These are phyloP conservation scores for Penicillium glabrum DNA, from an alignment of 2,329 filamentous ascomycete species.

Conservation along the genomic window DNA sequence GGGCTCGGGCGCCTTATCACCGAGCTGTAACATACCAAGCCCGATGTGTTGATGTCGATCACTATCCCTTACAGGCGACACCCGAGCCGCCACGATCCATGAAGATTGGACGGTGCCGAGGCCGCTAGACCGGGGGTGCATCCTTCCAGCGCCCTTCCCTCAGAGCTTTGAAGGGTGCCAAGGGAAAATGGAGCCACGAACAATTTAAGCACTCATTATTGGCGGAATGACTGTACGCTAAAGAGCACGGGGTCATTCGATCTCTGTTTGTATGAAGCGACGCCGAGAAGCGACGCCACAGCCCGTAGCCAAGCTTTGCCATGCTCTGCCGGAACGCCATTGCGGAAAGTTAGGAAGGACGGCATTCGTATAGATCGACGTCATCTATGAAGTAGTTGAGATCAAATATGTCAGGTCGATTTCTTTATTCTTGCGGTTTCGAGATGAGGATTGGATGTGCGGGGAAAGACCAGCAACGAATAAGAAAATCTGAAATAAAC, in stretches of 20 bases:
- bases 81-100: background rate
- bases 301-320: constrained; percentile 5
- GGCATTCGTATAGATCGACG: background rate
- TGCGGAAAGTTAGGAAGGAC: background rate
- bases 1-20: background rate
- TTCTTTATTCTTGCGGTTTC: background rate
- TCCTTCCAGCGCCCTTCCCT: background rate
- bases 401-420: background rate
- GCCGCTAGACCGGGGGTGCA: constrained; percentile 1
- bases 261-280: background rate
- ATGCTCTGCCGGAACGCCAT: background rate
- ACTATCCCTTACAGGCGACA: constrained; percentile 1
- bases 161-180: background rate
- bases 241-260: background rate
- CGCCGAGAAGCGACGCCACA: constrained; percentile 2
- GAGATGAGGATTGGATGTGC: background rate
- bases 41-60: background rate
- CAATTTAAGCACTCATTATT: background rate
- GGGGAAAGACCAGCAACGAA: background rate
- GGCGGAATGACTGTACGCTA: background rate
- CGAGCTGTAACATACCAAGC: background rate
- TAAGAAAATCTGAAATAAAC: background rate
- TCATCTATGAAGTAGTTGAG: background rate
- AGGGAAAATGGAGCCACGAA: background rate
- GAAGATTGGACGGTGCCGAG: background rate